Conservation (phyloP, 75 land plant genomes). For the Cunninghamia lanceolata region DNA sequence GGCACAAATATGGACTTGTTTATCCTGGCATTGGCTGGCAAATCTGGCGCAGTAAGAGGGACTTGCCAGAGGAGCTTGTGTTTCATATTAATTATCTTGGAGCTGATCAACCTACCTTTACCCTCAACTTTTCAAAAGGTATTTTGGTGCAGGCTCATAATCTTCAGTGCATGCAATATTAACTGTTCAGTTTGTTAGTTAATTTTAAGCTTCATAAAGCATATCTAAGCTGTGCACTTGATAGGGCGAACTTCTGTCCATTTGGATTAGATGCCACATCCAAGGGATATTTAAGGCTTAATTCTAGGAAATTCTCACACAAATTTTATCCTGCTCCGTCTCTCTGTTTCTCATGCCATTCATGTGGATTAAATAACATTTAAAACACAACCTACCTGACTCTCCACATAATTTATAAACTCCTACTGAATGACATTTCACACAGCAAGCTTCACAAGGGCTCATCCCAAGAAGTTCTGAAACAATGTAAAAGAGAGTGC, state of each 20-base stretch:
- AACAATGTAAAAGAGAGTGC: too few relatives aligned
- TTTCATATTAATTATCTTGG: conserved; percentile 50
- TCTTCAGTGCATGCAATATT: not conserved
- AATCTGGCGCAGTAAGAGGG: conserved; percentile 34
- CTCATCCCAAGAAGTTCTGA: too few relatives aligned
- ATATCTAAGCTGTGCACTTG: not conserved
- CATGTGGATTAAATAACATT: not conserved
- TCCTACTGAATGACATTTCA: too few relatives aligned
- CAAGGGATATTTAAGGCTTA: not conserved
- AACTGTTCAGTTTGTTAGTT: not conserved
- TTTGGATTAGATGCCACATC: not conserved
- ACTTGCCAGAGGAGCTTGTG: conserved; percentile 43
- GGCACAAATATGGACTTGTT: conserved; percentile 54
- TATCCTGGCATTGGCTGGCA: conserved; percentile 49
- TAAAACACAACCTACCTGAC: too few relatives aligned
- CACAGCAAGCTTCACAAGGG: too few relatives aligned
- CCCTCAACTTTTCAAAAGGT: conserved; percentile 43
- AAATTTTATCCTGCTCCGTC: not conserved
- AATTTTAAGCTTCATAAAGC: not conserved
- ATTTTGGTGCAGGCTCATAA: not conserved
- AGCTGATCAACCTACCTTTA: conserved; percentile 44
- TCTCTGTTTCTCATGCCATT: not conserved
- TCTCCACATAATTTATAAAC: too few relatives aligned
- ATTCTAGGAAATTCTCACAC: not conserved
- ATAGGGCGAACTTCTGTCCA: not conserved